A percentile compares a stretch with the other conserved stretches of the same genome.
Evolutionary conservation across 2,329 filamentous ascomycete genomes (phyloP).

Genomic region (Alternaria sp.): DNA sequence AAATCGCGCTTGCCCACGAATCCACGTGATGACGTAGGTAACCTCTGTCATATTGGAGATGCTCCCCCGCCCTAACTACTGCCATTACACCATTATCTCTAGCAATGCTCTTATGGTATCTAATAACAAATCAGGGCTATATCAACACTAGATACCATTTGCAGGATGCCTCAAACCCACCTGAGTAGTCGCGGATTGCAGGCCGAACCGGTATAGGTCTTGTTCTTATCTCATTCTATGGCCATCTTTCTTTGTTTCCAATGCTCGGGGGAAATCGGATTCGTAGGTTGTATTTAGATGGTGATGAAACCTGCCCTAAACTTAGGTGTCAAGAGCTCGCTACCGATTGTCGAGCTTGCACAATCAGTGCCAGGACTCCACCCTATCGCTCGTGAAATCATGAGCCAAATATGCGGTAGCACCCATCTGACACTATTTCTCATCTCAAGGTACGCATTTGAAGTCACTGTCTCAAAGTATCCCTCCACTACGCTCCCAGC

Average conservation of each 20-base stretch:
- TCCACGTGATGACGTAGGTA: constrained; percentile 23
- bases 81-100: not conserved
- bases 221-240: not conserved
- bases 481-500: not conserved
- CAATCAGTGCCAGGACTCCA: not conserved
- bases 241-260: not conserved
- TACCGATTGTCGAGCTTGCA: not conserved
- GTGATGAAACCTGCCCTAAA: not conserved
- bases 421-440: not conserved
- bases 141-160: too few relatives aligned
- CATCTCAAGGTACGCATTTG: not conserved
- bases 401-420: not conserved
- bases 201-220: not conserved
- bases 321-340: not conserved
- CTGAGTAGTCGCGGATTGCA: not conserved
- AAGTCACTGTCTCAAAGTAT: too few relatives aligned
- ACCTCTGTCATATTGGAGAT: not conserved
- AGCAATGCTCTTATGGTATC: not conserved
- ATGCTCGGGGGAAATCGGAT: not conserved
- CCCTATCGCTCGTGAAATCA: not conserved
- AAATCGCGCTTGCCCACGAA: constrained; percentile 15
- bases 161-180: not conserved
- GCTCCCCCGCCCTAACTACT: not conserved
- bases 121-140: not conserved
- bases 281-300: not conserved